A percentile compares a stretch with the other conserved stretches of the same genome.
These are phyloP conservation scores for Barnettozyma californica DNA, from an alignment of 805 yeast species.

Conservation along the genomic window DNA sequence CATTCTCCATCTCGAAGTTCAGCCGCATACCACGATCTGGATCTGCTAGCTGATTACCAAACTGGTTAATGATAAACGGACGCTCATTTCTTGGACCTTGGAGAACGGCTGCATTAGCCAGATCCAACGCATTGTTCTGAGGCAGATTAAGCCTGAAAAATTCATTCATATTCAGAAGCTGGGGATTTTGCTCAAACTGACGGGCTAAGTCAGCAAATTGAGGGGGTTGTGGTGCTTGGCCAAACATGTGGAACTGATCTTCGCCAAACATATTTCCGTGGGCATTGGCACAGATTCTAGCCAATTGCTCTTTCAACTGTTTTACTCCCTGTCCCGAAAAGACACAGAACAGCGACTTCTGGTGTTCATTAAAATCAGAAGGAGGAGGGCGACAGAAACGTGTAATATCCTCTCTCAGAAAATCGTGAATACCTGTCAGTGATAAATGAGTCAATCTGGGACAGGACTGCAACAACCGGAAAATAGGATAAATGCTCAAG, in stretches of 20 bases:
- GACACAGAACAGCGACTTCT: slow-evolving; percentile 83
- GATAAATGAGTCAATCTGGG: slow-evolving; percentile 87
- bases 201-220: slow-evolving; percentile 1
- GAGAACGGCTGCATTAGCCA: neutral
- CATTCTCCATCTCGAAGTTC: neutral
- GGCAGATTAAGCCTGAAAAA: slow-evolving; percentile 1
- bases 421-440: slow-evolving; percentile 87
- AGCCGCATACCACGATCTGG: neutral
- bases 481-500: slow-evolving; percentile 73
- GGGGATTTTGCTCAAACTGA: neutral
- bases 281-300: slow-evolving; percentile 23
- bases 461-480: slow-evolving; percentile 67
- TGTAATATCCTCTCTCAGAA: slow-evolving; percentile 78
- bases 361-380: slow-evolving; percentile 82
- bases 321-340: slow-evolving; percentile 88
- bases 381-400: slow-evolving; percentile 91
- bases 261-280: slow-evolving; percentile 1
- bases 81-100: neutral
- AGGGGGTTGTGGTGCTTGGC: neutral
- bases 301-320: slow-evolving; percentile 65
- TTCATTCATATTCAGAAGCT: neutral
- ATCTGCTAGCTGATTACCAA: neutral
- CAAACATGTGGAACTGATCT: neutral
- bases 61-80: neutral
- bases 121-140: neutral